Evolutionary conservation across 2,329 filamentous ascomycete genomes (phyloP), one percentile per base, ranked within the genome.

Genomic region (Dendrostoma leiphaemia): DNA sequence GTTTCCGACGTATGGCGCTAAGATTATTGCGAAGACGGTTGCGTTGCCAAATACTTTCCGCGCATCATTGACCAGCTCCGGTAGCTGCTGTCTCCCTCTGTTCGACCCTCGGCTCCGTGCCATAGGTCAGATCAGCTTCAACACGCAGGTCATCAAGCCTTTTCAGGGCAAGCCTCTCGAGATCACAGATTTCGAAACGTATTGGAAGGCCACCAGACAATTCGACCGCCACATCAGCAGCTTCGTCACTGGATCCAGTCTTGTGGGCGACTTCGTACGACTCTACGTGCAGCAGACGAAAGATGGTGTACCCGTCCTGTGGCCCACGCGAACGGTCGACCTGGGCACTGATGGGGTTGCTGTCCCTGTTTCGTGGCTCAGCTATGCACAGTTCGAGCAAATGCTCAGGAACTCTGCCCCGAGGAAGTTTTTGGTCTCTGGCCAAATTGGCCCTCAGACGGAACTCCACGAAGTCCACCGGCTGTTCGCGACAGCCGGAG

Each of bases 151-250:
- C 24, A 95, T 99, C 69, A 97, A 96, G 66, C 94, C 94, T 0
- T 99, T 97, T 74, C 85, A 86, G 59, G 93, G 94, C 7, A 88
- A 91, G 57, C 91, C 94, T 3, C 77, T 99, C 21, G 94, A 99
- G 70, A 97, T 99, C 57, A 96, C 94, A 1, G 92, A 97, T 66
- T 99, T 97, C 64, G 94, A 96, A 59, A 97, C 94, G 0, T 99
- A 99, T 71, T 99, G 94, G 94, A 99, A 97, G 71, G 93, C 93
- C 0, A 99, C 94, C 1, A 96, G 91, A 65, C 91, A 96, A 63
- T 82, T 94, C 45, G 91, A 96, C 67, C 86, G 90, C 48, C 89
- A 91, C 44, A 88, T 89, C 23, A 94, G 83, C 65, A 90, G 91
- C 23, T 84, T 97, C 23, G 90, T 99, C 17, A 97, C 93, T 0